Evolutionary conservation across 2,329 filamentous ascomycete species (phyloP), one percentile per base, ranked within the genome.

Genomic region (Massarina eburnea): DNA sequence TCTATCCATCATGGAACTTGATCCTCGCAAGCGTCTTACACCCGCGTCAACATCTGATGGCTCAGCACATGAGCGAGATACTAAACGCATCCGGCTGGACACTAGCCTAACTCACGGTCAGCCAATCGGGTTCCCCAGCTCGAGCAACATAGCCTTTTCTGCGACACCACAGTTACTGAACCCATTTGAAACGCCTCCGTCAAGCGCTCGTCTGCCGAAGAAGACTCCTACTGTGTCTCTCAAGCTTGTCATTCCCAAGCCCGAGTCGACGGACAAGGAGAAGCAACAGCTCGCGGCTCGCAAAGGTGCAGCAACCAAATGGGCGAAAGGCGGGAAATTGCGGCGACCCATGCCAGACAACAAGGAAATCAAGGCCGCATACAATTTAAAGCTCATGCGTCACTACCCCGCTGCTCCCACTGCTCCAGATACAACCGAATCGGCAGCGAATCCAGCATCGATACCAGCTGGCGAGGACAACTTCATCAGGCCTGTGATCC

Each of bases 361-460:
- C 17, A 42, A 22, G 10, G 58, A 62, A 41, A 54, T 61, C 20
- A 55, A 42, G 3, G 38, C 49, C 3, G 54, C 58, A 1, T 62
- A 62, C 39, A 39, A 42, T 1, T 40, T 51, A n/a, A 64, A 65
- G 41, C 49, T 60, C 7, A 51, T 61, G 49, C 45, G 59, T 8
- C 60, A 65, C 41, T 59, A 64, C 43, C 48, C 51, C 2, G 32
- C 15, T 29, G 15, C 39, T 30, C 6, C 27, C 12, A 14, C 27
- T 3, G 9, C 9, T 19, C 26, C 26, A 12, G 39, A 15, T 10
- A 29, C 22, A 17, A n/a, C 26, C 19, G 39, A 8, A 15, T 41
- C 39, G 4, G 18, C 17, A 21, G 4, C 26, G 2, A 41, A 17
- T 10, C 24, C 24, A 9, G 30, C 43, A 12, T 10, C 40, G 5